These are phyloP conservation scores for Thermothelomyces thermophilus DNA, from an alignment of 2,329 filamentous ascomycete species.

Conservation along the genomic window DNA sequence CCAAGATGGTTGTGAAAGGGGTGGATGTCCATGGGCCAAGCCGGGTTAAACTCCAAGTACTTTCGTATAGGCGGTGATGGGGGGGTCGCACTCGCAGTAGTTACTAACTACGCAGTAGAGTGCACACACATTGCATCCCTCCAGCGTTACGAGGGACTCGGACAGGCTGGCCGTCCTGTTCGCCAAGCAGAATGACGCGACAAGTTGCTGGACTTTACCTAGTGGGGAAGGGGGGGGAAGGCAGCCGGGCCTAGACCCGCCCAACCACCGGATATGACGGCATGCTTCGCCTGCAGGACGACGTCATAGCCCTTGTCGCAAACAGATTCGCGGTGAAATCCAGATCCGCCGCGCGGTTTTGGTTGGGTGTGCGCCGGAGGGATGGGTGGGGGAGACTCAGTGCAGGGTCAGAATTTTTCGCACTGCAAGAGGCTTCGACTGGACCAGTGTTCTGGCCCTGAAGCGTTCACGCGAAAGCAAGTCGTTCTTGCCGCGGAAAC, in stretches of 20 bases:
- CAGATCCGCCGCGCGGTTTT: not conserved
- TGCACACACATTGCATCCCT: too few species aligned
- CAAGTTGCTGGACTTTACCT: slow-evolving; percentile 6
- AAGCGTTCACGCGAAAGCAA: not conserved
- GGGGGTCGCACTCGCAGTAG: too few species aligned
- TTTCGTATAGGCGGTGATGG: too few species aligned
- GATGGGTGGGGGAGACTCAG: not conserved
- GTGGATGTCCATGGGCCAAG: too few species aligned
- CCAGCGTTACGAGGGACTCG: too few species aligned
- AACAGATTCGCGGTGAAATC: not conserved
- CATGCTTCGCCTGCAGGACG: slow-evolving; percentile 14
- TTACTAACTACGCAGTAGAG: too few species aligned
- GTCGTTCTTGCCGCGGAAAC: not conserved
- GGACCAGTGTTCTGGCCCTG: not conserved
- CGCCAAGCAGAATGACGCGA: slow-evolving; percentile 13
- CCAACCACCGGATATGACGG: slow-evolving; percentile 21
- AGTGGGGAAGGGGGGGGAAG: not conserved
- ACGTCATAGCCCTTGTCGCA: slow-evolving; percentile 15
- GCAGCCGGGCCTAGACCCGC: slow-evolving; percentile 15
- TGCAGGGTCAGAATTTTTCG: not conserved
- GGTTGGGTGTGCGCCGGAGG: not conserved
- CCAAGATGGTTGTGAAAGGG: too few species aligned
- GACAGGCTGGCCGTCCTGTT: not conserved
- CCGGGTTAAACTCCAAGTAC: too few species aligned
- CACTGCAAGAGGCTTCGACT: not conserved